Evolutionary conservation across 2,329 filamentous ascomycete species (phyloP).

Genomic region (Penicillium crustosum): DNA sequence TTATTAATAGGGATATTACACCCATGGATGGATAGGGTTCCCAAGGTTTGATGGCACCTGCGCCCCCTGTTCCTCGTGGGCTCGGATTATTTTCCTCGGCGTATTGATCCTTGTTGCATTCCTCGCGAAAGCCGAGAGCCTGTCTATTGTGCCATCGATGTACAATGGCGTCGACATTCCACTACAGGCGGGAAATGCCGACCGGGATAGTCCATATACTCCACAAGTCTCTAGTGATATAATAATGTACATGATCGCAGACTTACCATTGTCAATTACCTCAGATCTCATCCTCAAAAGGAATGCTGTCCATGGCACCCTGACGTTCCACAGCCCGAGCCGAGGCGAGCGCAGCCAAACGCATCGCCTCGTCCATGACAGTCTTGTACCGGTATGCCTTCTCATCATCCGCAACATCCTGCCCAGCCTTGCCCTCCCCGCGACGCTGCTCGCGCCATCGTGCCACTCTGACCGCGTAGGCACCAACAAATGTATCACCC

Average conservation of each 20-base stretch:
- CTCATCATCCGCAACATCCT: conserved; percentile 35
- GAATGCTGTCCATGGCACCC: conserved; percentile 52
- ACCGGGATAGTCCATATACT: neutral
- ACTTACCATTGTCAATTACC: neutral
- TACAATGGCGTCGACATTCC: neutral
- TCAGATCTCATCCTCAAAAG: conserved; percentile 48
- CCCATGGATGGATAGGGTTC: neutral
- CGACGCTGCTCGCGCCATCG: conserved; percentile 45
- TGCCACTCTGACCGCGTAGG: conserved; percentile 74
- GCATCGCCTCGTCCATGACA: conserved; percentile 49
- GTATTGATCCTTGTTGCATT: conserved; percentile 2
- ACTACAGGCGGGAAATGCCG: neutral
- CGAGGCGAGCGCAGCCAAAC: conserved; percentile 45
- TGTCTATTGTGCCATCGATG: neutral
- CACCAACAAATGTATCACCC: conserved; percentile 91
- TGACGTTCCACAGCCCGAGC: conserved; percentile 46
- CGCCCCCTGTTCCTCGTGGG: conserved; percentile 6
- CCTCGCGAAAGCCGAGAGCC: neutral
- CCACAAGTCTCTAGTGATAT: neutral
- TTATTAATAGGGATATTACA: conserved; percentile 7
- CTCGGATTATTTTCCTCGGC: neutral
- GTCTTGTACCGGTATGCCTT: conserved; percentile 40
- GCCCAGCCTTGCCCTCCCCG: conserved; percentile 54
- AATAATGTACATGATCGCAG: conserved; percentile 11
- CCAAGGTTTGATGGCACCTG: neutral